Base-by-base conservation (phyloP, 1,139 yeast genomes). In the Pichia sp. region DNA sequence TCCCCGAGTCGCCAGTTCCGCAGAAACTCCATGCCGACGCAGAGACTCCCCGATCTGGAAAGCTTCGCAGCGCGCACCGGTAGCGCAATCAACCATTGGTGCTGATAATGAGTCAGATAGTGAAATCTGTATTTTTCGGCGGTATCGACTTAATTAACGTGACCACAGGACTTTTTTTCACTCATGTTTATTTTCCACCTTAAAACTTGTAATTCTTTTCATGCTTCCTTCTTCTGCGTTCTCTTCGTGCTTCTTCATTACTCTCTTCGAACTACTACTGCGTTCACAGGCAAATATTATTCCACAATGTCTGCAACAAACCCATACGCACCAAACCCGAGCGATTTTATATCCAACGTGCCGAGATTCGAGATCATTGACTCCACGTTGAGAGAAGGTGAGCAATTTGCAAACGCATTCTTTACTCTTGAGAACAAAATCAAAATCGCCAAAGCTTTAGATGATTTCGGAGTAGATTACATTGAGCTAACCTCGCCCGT, bases 261-360 rank as follows among this genome's bases (percentile, higher is more conserved):
- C 26, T 3, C 9, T 25, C 9, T 6, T 6, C 9, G 26, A 10
- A 3, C 4, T 9, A 21, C 25, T 18, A 10, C 12, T 3, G 13
- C 3, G 8, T 22, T 34, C 9, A 6, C 7, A 13, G 9, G 3
- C 25, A 46, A 37, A 8, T 3, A 10, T 9, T 26, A 39, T 19
- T 22, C 41, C 28, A 44, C 21, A 36, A 57, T 57, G 60, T 37
- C 58, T 7, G 28, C 49, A 19, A 30, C 52, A 25, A 79, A 79
- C 62, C 83, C 83, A 41, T 79, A 79, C 60, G 83, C 82, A 6
- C 82, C 83, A 48, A 77, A 79, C 60, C 83, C 83, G n/a, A 73
- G 79, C 36, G 83, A 79, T 65, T 78, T 66, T 60, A 69, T 79
- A 52, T 78, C 83, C 44, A 79, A 79, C 56, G 83, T 79, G 34